Base-by-base conservation (phyloP, 2,329 filamentous ascomycete genomes). In the Keithomyces neogunnii region DNA sequence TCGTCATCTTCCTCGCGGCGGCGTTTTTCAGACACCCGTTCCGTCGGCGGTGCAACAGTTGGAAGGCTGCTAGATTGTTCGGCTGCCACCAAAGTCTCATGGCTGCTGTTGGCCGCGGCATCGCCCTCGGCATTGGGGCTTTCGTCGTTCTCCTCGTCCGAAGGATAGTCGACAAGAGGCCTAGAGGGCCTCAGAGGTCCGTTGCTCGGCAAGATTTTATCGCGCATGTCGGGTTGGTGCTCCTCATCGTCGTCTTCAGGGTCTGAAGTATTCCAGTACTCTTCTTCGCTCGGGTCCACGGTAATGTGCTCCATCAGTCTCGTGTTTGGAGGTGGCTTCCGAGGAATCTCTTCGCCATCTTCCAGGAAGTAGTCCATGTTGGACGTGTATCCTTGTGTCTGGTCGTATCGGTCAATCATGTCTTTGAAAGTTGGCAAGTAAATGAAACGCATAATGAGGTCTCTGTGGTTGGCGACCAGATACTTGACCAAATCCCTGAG, bases 181-280 rank as follows among this genome's bases (percentile, higher is more conserved):
- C 86, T 89, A 7, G 79, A 68, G 1, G 84, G 75, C 26, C 82
- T 80, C 11, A 77, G 56, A n/a, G 62, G 76, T 29, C 83, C 88
- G 58, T 90, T 91, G 5, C 74, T 67, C 9, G 74, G 58, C 3
- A 67, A 57, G 7, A 60, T 59, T 52, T 63, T 70, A 50, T 62
- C 65, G 44, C 61, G 64, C 19, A 62, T 55, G 7, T 48, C 51
- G 7, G 46, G 48, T 60, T 60, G 57, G 49, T 59, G 58, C 51
- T 70, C 60, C 56, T 74, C 72, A 55, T 84, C 74, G 10, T 89
- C 88, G 5, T 96, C 90, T 53, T 91, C 86, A 45, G 93, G 88
- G 59, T 96, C 91, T 1, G 88, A 89, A 0, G 81, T 82, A 61
- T 95, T 92, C 78, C 95, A 97, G 67, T 97, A 99, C 43, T 92